Conservation (phyloP, 2,329 filamentous ascomycete species). For the Annulohypoxylon truncatum region DNA sequence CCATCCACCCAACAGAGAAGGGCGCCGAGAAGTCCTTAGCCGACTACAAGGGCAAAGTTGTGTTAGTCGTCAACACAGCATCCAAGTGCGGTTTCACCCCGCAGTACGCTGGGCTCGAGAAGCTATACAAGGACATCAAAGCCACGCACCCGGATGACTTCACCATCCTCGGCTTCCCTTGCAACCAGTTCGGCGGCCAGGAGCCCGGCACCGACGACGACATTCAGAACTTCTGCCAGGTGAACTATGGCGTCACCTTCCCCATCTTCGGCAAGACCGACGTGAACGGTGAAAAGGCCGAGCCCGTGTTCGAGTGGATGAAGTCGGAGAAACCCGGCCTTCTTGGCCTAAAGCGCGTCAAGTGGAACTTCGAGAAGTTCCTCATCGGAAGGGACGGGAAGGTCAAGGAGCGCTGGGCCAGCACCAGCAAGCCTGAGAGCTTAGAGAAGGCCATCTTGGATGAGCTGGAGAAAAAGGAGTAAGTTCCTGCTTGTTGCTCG, state of each 20-base stretch:
- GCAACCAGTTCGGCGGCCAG: conserved; percentile 96
- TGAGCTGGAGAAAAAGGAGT: conserved; percentile 71
- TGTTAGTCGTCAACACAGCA: conserved; percentile 96
- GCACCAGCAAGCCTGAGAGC: conserved; percentile 84
- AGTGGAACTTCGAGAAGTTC: conserved; percentile 99
- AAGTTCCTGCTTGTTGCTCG: conserved; percentile 44
- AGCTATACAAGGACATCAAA: conserved; percentile 83
- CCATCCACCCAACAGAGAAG: conserved; percentile 65
- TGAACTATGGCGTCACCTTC: conserved; percentile 95
- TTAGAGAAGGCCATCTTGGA: conserved; percentile 81
- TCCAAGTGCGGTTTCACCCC: conserved; percentile 99
- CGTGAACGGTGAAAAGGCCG: conserved; percentile 87
- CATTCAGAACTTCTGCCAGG: conserved; percentile 85
- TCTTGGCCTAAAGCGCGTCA: conserved; percentile 88
- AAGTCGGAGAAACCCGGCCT: conserved; percentile 81
- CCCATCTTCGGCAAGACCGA: conserved; percentile 92
- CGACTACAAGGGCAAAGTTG: conserved; percentile 87
- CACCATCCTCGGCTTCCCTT: conserved; percentile 92
- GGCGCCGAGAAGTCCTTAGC: conserved; percentile 77
- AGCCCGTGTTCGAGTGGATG: conserved; percentile 82
- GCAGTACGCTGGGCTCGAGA: conserved; percentile 91
- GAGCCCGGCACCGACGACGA: conserved; percentile 87
- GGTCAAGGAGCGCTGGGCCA: conserved; percentile 88
- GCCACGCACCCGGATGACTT: conserved; percentile 79
- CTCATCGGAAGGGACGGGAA: conserved; percentile 85